Evolutionary conservation across 2,329 filamentous ascomycete species (phyloP).

Genomic region (Escovopsis sp.): DNA sequence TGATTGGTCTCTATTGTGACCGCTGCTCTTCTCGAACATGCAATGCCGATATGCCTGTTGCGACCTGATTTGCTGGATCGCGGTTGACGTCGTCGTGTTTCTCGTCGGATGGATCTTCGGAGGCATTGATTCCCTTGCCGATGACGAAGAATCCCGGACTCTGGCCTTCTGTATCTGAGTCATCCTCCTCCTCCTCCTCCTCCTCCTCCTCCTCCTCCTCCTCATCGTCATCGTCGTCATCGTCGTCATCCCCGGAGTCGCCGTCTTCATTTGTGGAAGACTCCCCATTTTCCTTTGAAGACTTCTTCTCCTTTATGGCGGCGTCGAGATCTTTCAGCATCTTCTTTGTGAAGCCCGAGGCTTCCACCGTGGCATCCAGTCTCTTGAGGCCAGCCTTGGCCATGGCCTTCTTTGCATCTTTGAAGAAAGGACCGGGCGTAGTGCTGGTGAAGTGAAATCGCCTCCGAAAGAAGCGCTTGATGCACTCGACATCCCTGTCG

Average conservation of each 20-base stretch:
- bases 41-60: slow-evolving; percentile 15
- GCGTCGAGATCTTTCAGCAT: slow-evolving; percentile 88
- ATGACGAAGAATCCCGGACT: background rate
- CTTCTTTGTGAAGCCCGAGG: slow-evolving; percentile 90
- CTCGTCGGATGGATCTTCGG: background rate
- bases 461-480: slow-evolving; percentile 85
- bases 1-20: background rate
- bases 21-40: slow-evolving; percentile 12
- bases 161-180: background rate
- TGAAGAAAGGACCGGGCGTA: slow-evolving; percentile 70
- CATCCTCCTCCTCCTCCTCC: slow-evolving; percentile 3
- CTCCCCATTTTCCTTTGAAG: slow-evolving; percentile 21
- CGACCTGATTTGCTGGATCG: slow-evolving; percentile 7
- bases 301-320: slow-evolving; percentile 69
- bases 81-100: slow-evolving; percentile 2
- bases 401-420: slow-evolving; percentile 62
- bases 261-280: slow-evolving; percentile 13
- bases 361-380: slow-evolving; percentile 77
- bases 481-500: slow-evolving; percentile 84
- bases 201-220: slow-evolving; percentile 11
- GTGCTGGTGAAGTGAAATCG: slow-evolving; percentile 79
- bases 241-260: slow-evolving; percentile 15
- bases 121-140: background rate
- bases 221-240: slow-evolving; percentile 13
- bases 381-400: slow-evolving; percentile 49